Percentiles rank a stretch among this genome's conserved stretches.
Conservation (phyloP, 2,329 filamentous ascomycete species). For the Pyrenophora tritici-repentis region DNA sequence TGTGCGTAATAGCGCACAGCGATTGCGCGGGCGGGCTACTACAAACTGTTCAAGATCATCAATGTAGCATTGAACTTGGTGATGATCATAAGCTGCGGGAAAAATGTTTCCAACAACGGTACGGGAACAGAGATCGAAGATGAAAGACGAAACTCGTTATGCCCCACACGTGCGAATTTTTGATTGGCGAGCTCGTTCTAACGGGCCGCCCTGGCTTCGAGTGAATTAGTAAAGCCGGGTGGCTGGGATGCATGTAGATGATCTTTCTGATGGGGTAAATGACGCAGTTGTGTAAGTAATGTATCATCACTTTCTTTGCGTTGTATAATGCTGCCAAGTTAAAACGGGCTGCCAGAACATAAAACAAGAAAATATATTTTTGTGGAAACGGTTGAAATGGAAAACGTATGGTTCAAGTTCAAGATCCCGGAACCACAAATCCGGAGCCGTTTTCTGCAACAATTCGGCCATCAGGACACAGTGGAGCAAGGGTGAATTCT, state of each 20-base stretch:
- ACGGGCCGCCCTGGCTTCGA: conserved; percentile 8
- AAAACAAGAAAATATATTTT: conserved; percentile 5
- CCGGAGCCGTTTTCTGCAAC: conserved; percentile 1
- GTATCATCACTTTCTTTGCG: conserved; percentile 4
- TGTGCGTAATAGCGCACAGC: not conserved
- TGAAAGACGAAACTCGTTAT: conserved; percentile 1
- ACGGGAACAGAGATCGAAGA: conserved; percentile 6
- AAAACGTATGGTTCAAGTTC: conserved; percentile 1
- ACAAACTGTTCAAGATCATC: conserved; percentile 3
- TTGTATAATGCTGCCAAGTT: conserved; percentile 1
- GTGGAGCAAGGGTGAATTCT: not conserved
- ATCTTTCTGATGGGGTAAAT: not conserved
- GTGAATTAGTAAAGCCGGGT: conserved; percentile 7
- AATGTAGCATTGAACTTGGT: conserved; percentile 3
- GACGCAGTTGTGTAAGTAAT: not conserved
- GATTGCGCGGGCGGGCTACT: not conserved
- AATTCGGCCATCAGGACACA: not conserved
- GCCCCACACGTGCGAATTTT: conserved; percentile 9
- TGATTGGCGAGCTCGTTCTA: conserved; percentile 11
- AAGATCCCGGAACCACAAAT: not conserved
- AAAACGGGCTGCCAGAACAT: conserved; percentile 9
- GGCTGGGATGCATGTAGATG: conserved; percentile 7
- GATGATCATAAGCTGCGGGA: not conserved
- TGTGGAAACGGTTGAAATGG: not conserved
- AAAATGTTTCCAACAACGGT: conserved; percentile 3